Conservation (phyloP, 345 rosid species). For the Citrus inodora region DNA sequence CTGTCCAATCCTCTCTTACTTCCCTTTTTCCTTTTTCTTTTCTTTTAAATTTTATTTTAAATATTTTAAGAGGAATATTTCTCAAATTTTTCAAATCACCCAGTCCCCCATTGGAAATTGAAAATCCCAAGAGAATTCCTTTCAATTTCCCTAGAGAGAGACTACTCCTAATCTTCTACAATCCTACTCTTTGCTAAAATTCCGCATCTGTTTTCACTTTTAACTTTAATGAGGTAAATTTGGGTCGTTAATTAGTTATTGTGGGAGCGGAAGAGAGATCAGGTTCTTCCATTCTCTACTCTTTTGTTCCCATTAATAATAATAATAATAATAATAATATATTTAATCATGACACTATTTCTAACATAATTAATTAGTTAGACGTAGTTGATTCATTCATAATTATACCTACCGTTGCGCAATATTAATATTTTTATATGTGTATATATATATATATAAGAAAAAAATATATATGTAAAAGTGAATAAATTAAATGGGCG, state of each 20-base stretch:
- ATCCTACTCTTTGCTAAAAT: background rate
- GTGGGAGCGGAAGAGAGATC: background rate
- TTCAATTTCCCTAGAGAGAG: background rate
- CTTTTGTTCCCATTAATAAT: background rate
- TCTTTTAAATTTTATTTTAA: background rate
- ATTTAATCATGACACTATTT: background rate
- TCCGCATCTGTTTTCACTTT: background rate
- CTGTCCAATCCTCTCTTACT: slow-evolving; percentile 30
- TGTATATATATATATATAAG: no score
- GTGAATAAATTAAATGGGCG: background rate
- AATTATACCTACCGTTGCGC: background rate
- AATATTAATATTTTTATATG: background rate
- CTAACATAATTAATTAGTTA: no score
- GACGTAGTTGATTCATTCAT: no score
- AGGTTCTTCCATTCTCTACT: background rate
- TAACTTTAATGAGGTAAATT: background rate
- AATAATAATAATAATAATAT: background rate
- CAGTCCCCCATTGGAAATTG: slow-evolving; percentile 36
- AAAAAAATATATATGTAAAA: no score
- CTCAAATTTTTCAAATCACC: background rate
- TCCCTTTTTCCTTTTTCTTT: background rate
- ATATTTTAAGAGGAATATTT: background rate
- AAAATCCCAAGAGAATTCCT: slow-evolving; percentile 52
- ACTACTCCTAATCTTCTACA: background rate
- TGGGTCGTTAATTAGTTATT: background rate